Base-by-base conservation (phyloP, 2,329 filamentous ascomycete species). In the Bipolaris oryzae region DNA sequence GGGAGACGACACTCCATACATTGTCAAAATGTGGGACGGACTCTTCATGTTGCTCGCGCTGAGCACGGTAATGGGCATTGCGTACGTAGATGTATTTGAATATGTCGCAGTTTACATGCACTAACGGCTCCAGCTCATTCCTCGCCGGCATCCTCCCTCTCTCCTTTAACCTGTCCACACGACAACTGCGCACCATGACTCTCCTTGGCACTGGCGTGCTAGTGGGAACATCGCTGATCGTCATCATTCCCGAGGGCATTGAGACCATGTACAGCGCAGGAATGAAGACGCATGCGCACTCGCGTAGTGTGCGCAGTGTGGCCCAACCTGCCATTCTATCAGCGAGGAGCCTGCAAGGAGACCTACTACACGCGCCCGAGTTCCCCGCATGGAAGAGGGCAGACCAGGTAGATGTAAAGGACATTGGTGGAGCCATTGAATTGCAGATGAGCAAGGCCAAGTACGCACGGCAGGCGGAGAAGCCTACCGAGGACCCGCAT, bases 231-330 rank as follows among this genome's bases (percentile, higher is more conserved):
- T 94, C 94, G 1, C 84, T 99, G 63, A 94, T 98, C 63, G 92
- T 99, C 31, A 98, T 99, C 72, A 96, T 99, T 69, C 95, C 95
- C 0, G 95, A 99, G 77, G 95, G 95, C 35, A 89, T 98, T 57
- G 93, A 97, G 74, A 94, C 95, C 3, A 84, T 97, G 55, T 91
- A 95, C 66, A 87, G 79, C 65, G 82, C 85, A 35, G 62, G 61
- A 25, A 56, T 59, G 31, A 65, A 69, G 47, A 61, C 59, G 44
- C 68, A 71, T 47, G 60, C 58, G 47, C 68, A 71, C 42, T 51
- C 64, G n/a, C 70, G 67, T 49, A 57, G 63, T 38, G 56, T 64
- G 3, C 60, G 61, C 7, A 62, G 66, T 38, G 50, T 68, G 7
- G 15, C 48, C n/a, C 64, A 70, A 34, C 59, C 68, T 18, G 64